Percentiles rank a stretch among this genome's conserved stretches.
Conservation (phyloP, 257 asterid species). For the Solanum ahanhuiri region DNA sequence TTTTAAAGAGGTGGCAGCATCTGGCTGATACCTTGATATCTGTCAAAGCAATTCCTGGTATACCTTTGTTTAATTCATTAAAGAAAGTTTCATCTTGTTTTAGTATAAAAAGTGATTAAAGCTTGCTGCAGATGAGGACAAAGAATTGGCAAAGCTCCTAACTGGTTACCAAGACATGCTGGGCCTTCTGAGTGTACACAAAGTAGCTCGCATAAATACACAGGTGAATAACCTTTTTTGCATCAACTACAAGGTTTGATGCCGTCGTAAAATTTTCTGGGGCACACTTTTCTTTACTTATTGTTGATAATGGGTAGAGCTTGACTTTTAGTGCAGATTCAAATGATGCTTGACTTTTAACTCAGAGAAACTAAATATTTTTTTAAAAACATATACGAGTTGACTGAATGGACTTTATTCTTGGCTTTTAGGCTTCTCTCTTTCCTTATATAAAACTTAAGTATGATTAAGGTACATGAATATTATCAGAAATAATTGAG, state of each 20-base stretch:
- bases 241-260: background rate
- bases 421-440: background rate
- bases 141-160: constrained; percentile 86
- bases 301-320: background rate
- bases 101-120: background rate
- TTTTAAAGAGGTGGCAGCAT: constrained; percentile 85
- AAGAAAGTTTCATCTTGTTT: background rate
- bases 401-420: background rate
- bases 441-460: background rate
- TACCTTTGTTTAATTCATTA: background rate
- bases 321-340: background rate
- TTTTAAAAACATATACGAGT: background rate
- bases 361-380: background rate
- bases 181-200: constrained; percentile 85
- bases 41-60: constrained; percentile 87
- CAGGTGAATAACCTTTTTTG: constrained; percentile 36
- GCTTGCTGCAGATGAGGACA: constrained; percentile 73
- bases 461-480: background rate
- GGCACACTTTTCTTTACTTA: background rate
- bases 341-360: background rate
- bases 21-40: constrained; percentile 86
- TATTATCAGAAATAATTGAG: background rate
- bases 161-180: constrained; percentile 96
- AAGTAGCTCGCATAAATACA: constrained; percentile 83
- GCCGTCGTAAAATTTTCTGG: background rate